A percentile compares a stretch with the other conserved stretches of the same genome.
Evolutionary conservation across 1,284 basidiomycete genomes (phyloP).

Genomic region (Inonotus hispidus): DNA sequence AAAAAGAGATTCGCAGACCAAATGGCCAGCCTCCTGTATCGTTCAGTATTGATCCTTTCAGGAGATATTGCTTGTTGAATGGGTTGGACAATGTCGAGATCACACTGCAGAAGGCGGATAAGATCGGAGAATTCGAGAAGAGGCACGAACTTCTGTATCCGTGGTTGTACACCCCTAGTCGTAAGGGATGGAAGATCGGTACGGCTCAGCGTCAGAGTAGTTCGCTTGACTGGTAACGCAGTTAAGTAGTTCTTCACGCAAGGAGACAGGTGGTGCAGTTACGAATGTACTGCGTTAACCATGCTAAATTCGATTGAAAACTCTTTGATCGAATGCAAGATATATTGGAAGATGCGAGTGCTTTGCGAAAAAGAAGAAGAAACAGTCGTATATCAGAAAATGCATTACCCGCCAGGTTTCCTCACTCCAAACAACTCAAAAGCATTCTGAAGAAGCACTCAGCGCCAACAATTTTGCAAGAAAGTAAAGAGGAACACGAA

Average conservation of each 20-base stretch:
- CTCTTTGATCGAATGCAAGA: neutral
- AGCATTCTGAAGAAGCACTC: slow-evolving; percentile 7
- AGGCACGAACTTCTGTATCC: slow-evolving; percentile 76
- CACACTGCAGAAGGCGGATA: slow-evolving; percentile 72
- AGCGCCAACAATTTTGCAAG: neutral
- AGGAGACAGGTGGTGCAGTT: neutral
- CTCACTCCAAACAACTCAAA: slow-evolving; percentile 13
- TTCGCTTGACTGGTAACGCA: slow-evolving; percentile 4
- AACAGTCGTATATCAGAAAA: no score
- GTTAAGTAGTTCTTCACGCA: neutral
- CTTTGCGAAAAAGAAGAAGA: neutral
- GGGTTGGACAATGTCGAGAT: slow-evolving; percentile 92
- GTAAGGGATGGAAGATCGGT: slow-evolving; percentile 71
- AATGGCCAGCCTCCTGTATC: slow-evolving; percentile 69
- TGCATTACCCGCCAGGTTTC: slow-evolving; percentile 3
- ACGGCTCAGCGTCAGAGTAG: slow-evolving; percentile 25
- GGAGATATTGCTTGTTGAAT: slow-evolving; percentile 87
- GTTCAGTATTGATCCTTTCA: slow-evolving; percentile 84
- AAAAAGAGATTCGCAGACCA: slow-evolving; percentile 73
- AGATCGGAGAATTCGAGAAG: slow-evolving; percentile 75
- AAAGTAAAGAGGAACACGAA: slow-evolving; percentile 21
- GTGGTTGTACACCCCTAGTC: slow-evolving; percentile 92
- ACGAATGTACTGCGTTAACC: neutral
- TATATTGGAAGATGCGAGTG: neutral
- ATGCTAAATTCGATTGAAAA: neutral